Percentiles rank a stretch among this genome's conserved stretches.
Conservation (phyloP, 1,139 yeast genomes). For the Yamadazyma sp. region DNA sequence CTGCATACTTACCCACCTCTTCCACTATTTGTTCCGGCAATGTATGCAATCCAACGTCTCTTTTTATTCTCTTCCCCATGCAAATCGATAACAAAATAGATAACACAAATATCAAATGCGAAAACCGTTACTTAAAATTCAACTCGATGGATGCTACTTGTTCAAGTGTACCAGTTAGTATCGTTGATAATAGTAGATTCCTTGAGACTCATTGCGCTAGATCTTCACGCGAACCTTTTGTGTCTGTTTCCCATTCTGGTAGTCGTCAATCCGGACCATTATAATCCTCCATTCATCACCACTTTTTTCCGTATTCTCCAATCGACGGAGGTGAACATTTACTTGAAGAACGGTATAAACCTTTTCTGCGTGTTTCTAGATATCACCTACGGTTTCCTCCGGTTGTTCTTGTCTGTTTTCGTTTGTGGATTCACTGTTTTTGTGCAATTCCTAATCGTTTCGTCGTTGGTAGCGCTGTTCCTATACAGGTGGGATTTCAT, state of each 20-base stretch:
- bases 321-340: neutral
- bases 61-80: constrained; percentile 8
- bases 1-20: constrained; percentile 20
- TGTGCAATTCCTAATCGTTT: constrained; percentile 8
- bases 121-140: neutral
- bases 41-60: constrained; percentile 5
- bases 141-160: neutral
- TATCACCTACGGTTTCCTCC: constrained; percentile 14
- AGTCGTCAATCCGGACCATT: constrained; percentile 26
- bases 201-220: constrained; percentile 7
- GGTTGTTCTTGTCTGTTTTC: constrained; percentile 11
- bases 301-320: constrained; percentile 10
- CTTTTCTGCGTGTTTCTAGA: constrained; percentile 13
- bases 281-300: constrained; percentile 29
- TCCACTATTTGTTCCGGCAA: constrained; percentile 32
- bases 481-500: constrained; percentile 14
- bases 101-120: too few species aligned
- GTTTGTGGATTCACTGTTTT: constrained; percentile 10
- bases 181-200: constrained; percentile 1
- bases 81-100: too few species aligned
- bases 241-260: constrained; percentile 20
- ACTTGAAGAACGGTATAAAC: constrained; percentile 5
- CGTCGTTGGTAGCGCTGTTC: constrained; percentile 7
- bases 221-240: constrained; percentile 17
- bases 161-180: neutral